Evolutionary conservation across 441 rosid species (phyloP).

Genomic region (Syzygium malaccense): DNA sequence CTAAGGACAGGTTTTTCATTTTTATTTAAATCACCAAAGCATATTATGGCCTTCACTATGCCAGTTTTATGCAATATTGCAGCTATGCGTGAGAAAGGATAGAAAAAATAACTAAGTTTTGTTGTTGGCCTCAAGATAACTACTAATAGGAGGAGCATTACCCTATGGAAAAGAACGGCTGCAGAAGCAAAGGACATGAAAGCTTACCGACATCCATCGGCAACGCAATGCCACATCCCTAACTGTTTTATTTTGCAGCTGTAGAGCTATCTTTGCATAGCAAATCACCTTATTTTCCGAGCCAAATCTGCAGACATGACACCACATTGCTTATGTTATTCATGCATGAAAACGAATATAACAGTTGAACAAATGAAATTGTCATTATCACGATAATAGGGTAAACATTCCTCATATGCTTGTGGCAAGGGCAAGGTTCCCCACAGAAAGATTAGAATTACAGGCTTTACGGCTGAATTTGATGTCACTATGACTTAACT

Average conservation of each 20-base stretch:
- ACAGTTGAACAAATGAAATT: neutral
- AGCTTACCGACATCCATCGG: constrained; percentile 23
- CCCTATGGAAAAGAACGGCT: neutral
- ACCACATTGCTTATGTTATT: neutral
- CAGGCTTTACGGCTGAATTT: neutral
- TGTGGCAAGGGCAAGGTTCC: neutral
- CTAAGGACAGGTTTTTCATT: neutral
- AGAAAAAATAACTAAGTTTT: neutral
- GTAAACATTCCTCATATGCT: neutral
- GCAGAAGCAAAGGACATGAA: neutral
- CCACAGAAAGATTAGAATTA: neutral
- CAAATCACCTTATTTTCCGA: constrained; percentile 12
- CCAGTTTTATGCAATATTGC: neutral
- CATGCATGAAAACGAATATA: neutral
- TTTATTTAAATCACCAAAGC: neutral
- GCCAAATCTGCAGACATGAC: constrained; percentile 6
- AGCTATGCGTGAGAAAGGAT: neutral
- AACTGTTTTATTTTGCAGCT: constrained; percentile 18
- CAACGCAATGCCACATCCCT: constrained; percentile 22
- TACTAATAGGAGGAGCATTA: neutral
- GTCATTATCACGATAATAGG: neutral
- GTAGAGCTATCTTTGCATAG: constrained; percentile 21
- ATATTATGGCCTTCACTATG: neutral
- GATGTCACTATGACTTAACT: neutral
- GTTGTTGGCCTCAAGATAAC: neutral